These are phyloP conservation scores for Backusella tarrabulga DNA, from an alignment of 192 early-diverging fungal genomes.

Conservation along the genomic window DNA sequence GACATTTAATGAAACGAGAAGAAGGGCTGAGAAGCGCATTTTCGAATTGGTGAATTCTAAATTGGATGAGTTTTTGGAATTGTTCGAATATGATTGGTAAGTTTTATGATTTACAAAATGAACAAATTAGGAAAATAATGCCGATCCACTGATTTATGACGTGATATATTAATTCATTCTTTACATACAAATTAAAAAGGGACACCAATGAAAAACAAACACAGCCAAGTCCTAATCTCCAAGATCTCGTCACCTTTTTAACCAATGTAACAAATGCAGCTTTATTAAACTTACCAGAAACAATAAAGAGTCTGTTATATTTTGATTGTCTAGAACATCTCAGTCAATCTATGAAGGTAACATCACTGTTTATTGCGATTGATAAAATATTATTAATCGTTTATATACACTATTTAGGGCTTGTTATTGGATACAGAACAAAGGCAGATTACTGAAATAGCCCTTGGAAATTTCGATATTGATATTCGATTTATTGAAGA, in stretches of 20 bases:
- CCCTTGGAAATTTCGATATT: constrained; percentile 59
- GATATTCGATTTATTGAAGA: constrained; percentile 75
- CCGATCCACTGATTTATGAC: constrained; percentile 6
- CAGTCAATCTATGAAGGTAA: constrained; percentile 60
- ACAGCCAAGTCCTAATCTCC: constrained; percentile 68
- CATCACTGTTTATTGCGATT: not conserved
- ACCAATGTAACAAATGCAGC: constrained; percentile 67
- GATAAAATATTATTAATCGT: not conserved
- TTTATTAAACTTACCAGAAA: constrained; percentile 62
- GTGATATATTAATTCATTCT: not conserved
- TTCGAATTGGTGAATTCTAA: constrained; percentile 78
- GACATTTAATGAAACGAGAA: constrained; percentile 66
- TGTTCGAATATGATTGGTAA: constrained; percentile 86
- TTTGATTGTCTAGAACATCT: constrained; percentile 79
- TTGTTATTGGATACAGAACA: constrained; percentile 60
- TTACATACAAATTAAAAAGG: constrained; percentile 40
- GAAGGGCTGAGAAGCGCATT: constrained; percentile 77
- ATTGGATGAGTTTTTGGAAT: constrained; percentile 77
- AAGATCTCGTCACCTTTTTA: constrained; percentile 73
- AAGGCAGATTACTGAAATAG: constrained; percentile 56
- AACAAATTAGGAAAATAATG: not conserved
- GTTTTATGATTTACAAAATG: not conserved
- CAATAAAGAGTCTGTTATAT: constrained; percentile 64
- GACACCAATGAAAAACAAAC: constrained; percentile 43
- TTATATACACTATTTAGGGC: constrained; percentile 32